These are phyloP conservation scores for Trichoderma gracile DNA, from an alignment of 2,329 filamentous ascomycete species.

Conservation along the genomic window DNA sequence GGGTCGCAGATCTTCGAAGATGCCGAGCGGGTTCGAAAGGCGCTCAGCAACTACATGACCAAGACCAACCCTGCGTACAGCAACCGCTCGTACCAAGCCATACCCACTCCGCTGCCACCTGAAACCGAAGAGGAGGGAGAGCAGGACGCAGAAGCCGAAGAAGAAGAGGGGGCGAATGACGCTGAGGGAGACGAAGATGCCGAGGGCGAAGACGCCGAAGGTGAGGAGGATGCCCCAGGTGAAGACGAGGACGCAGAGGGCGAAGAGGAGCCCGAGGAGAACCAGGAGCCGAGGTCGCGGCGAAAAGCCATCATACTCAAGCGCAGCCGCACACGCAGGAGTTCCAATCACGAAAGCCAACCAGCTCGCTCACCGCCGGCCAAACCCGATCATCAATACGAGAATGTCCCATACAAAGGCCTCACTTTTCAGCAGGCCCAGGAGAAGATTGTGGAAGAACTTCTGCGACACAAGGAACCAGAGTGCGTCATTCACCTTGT, in stretches of 20 bases:
- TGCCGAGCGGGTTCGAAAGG: constrained; percentile 83
- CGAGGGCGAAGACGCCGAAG: constrained; percentile 36
- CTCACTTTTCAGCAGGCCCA: constrained; percentile 82
- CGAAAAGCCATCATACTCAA: constrained; percentile 45
- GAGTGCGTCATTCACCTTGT: constrained; percentile 49
- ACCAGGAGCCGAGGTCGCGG: constrained; percentile 37
- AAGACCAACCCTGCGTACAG: constrained; percentile 83
- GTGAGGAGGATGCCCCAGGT: constrained; percentile 34
- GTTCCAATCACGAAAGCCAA: constrained; percentile 38
- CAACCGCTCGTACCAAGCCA: constrained; percentile 64
- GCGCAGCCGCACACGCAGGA: constrained; percentile 41
- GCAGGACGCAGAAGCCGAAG: constrained; percentile 35
- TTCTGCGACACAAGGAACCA: constrained; percentile 68
- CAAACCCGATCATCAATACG: constrained; percentile 55
- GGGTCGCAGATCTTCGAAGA: constrained; percentile 74
- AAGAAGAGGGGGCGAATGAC: constrained; percentile 37
- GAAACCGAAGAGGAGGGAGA: constrained; percentile 37
- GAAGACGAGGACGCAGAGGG: constrained; percentile 33
- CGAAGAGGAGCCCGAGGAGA: constrained; percentile 36
- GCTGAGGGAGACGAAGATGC: constrained; percentile 40
- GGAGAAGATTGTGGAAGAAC: constrained; percentile 77
- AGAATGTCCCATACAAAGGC: constrained; percentile 64
- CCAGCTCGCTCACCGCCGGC: constrained; percentile 42
- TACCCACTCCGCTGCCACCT: constrained; percentile 69
- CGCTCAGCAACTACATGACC: constrained; percentile 84